Percentiles rank a stretch among this genome's conserved stretches.
Evolutionary conservation across 2,329 filamentous ascomycete species (phyloP).

Genomic region (Apiospora arundinis): DNA sequence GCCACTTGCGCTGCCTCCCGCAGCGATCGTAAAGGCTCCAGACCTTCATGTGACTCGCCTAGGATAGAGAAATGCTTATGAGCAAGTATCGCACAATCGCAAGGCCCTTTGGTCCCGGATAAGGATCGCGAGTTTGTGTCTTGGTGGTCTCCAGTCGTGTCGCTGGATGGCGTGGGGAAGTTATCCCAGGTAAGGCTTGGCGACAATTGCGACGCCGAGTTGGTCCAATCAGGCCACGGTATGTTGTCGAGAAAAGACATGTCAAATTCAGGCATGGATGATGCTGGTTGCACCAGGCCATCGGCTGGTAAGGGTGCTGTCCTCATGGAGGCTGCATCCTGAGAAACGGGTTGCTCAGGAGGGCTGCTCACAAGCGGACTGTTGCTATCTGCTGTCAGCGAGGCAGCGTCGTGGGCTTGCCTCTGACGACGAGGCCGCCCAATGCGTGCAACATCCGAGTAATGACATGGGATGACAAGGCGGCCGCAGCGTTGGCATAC

Average conservation of each 20-base stretch:
- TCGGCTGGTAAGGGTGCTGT: neutral
- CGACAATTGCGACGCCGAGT: slow-evolving; percentile 9
- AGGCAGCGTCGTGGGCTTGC: slow-evolving; percentile 9
- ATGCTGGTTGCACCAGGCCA: neutral
- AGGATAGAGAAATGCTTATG: slow-evolving; percentile 7
- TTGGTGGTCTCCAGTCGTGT: neutral
- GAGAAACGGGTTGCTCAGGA: neutral
- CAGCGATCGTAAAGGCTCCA: slow-evolving; percentile 10
- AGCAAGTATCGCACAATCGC: slow-evolving; percentile 7
- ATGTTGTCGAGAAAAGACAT: neutral
- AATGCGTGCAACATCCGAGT: slow-evolving; percentile 11
- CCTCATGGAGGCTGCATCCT: neutral
- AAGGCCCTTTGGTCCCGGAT: neutral
- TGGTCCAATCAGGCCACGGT: slow-evolving; percentile 14
- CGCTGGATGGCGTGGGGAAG: slow-evolving; percentile 7
- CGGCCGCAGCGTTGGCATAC: slow-evolving; percentile 17
- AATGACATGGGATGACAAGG: slow-evolving; percentile 1
- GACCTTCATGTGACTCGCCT: neutral
- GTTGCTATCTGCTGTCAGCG: neutral
- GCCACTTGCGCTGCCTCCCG: slow-evolving; percentile 12
- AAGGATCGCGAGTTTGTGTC: neutral
- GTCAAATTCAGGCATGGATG: slow-evolving; percentile 10
- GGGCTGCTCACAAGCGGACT: neutral
- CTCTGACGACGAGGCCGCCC: neutral
- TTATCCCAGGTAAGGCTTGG: slow-evolving; percentile 11